phyloP scores from a whole-genome alignment of 176 grass and related monocot species.

The Elymus sibiricus region DNA sequence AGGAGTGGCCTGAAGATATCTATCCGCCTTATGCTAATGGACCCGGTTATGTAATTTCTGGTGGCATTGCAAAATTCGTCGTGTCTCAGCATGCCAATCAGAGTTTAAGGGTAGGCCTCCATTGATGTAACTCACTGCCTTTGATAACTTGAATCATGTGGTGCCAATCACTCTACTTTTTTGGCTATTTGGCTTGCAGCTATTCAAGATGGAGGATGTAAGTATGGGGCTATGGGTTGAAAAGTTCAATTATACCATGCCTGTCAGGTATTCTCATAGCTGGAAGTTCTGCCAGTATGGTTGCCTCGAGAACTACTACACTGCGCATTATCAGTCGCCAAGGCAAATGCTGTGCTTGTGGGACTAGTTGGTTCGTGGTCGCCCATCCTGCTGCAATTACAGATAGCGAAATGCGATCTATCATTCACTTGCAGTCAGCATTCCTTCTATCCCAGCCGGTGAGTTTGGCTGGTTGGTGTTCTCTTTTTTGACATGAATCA shows the following conservation, averaged over 20 bases:
- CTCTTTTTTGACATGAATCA: slow-evolving; percentile 37
- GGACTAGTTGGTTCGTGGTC: slow-evolving; percentile 70
- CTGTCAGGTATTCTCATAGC: slow-evolving; percentile 85
- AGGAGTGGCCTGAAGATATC: slow-evolving; percentile 97
- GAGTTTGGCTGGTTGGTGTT: slow-evolving; percentile 35
- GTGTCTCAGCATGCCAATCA: slow-evolving; percentile 74
- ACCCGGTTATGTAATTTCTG: slow-evolving; percentile 87
- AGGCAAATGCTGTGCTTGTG: slow-evolving; percentile 89
- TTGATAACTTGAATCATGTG: slow-evolving; percentile 14
- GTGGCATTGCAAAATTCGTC: slow-evolving; percentile 73
- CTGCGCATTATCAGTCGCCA: slow-evolving; percentile 94
- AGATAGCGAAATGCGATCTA: slow-evolving; percentile 41
- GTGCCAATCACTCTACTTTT: not conserved
- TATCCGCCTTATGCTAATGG: slow-evolving; percentile 97
- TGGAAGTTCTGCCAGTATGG: slow-evolving; percentile 97
- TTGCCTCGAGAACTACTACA: slow-evolving; percentile 84
- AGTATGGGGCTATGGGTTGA: slow-evolving; percentile 97
- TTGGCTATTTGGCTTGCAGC: slow-evolving; percentile 47
- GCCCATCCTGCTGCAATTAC: slow-evolving; percentile 79
- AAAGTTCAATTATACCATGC: slow-evolving; percentile 66
- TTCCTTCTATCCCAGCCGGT: not conserved
- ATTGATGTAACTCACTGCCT: not conserved
- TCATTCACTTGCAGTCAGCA: not conserved
- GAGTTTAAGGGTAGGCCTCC: slow-evolving; percentile 65
- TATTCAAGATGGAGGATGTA: slow-evolving; percentile 99